phyloP scores from a whole-genome alignment of 306 rosid species.

The Ammopiptanthus mongolicus region DNA sequence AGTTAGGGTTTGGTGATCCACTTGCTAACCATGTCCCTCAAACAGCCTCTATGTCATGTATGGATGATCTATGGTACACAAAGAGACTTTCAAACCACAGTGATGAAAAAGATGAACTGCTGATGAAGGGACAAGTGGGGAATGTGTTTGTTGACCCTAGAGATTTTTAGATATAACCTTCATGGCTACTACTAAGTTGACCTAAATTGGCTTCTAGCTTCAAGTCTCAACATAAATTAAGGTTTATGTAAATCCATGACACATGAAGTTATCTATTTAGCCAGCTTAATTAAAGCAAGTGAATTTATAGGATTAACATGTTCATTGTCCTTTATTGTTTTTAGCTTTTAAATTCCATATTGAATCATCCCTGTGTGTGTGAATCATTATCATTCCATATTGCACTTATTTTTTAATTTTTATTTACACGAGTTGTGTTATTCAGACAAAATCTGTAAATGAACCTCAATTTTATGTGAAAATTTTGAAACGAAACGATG shows the following conservation, averaged over 20 bases:
- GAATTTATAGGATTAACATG: not conserved
- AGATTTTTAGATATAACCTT: slow-evolving; percentile 41
- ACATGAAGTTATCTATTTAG: not conserved
- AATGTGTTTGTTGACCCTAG: slow-evolving; percentile 75
- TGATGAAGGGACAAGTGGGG: slow-evolving; percentile 41
- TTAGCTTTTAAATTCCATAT: not conserved
- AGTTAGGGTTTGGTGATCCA: slow-evolving; percentile 51
- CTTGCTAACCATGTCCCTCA: slow-evolving; percentile 47
- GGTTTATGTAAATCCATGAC: not conserved
- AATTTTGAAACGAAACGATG: no score
- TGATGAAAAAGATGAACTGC: slow-evolving; percentile 30
- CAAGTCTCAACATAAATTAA: not conserved
- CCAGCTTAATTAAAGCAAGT: not conserved
- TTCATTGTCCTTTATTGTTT: not conserved
- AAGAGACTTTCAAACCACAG: slow-evolving; percentile 33
- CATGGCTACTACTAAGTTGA: not conserved
- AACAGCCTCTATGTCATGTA: slow-evolving; percentile 41
- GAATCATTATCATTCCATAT: no score
- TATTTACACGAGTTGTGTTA: no score
- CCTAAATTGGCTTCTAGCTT: not conserved
- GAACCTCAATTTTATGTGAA: no score
- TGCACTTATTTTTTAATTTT: no score
- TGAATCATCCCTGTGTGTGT: no score
- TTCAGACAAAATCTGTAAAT: no score
- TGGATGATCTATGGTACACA: slow-evolving; percentile 60